Conservation (phyloP, 2,329 filamentous ascomycete genomes). For the Fusarium sp. region DNA sequence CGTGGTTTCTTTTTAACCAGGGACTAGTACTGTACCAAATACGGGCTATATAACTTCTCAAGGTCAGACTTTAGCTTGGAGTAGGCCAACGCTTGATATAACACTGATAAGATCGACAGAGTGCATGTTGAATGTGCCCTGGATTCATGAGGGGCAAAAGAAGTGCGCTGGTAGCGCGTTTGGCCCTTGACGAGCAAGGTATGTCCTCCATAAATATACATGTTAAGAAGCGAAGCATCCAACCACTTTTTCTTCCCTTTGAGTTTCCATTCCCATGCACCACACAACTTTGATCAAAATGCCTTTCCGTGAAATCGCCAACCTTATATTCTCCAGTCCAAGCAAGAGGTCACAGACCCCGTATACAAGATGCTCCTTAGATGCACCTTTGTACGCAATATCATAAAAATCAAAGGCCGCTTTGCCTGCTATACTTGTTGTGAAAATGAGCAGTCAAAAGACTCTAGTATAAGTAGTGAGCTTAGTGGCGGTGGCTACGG, state of each 20-base stretch:
- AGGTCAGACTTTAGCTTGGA: too few relatives aligned
- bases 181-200: slow-evolving; percentile 35
- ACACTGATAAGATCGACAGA: background rate
- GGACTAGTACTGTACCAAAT: too few relatives aligned
- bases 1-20: too few relatives aligned
- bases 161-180: slow-evolving; percentile 16
- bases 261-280: slow-evolving; percentile 20
- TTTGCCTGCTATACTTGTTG: slow-evolving; percentile 7
- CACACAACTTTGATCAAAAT: slow-evolving; percentile 22
- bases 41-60: too few relatives aligned
- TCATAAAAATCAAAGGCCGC: slow-evolving; percentile 5
- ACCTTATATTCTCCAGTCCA: slow-evolving; percentile 30
- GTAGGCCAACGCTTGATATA: too few relatives aligned
- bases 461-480: background rate
- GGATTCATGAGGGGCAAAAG: slow-evolving; percentile 36
- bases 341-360: slow-evolving; percentile 6
- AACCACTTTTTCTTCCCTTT: slow-evolving; percentile 26
- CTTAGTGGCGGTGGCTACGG: slow-evolving; percentile 48
- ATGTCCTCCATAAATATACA: slow-evolving; percentile 47
- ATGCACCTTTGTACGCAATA: slow-evolving; percentile 29
- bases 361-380: slow-evolving; percentile 23
- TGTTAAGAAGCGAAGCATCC: slow-evolving; percentile 45
- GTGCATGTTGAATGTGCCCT: slow-evolving; percentile 19
- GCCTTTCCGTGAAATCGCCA: slow-evolving; percentile 25
- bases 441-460: slow-evolving; percentile 28